phyloP scores from a whole-genome alignment of 2,329 filamentous ascomycete species.

The Exserohilum turcica region DNA sequence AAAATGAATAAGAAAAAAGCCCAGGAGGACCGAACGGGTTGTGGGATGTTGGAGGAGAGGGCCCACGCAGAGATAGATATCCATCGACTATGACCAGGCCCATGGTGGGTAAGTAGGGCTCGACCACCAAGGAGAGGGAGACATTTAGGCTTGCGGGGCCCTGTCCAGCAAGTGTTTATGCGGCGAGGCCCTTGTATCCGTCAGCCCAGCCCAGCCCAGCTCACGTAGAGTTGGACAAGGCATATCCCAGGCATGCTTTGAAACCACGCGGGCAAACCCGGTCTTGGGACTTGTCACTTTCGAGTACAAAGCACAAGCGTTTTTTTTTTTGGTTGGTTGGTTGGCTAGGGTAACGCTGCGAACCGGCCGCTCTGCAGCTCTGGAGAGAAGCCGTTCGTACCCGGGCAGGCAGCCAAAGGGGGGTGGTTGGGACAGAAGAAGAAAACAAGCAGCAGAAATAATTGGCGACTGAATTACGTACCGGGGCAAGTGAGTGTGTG shows the following conservation, averaged over 20 bases:
- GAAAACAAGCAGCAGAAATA: too few relatives aligned
- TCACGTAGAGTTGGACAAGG: conserved; percentile 22
- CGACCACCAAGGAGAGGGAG: conserved; percentile 1
- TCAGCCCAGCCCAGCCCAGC: too few relatives aligned
- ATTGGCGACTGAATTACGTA: too few relatives aligned
- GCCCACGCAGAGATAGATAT: conserved; percentile 7
- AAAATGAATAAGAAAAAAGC: conserved; percentile 2
- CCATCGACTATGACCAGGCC: conserved; percentile 11
- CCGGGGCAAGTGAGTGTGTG: too few relatives aligned
- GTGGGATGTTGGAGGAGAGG: conserved; percentile 1
- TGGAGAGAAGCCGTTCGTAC: background rate
- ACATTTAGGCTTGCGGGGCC: conserved; percentile 19
- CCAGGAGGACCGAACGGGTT: background rate
- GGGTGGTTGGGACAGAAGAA: too few relatives aligned
- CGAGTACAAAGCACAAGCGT: too few relatives aligned
- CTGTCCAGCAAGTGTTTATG: conserved; percentile 31
- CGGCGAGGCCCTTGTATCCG: conserved; percentile 26
- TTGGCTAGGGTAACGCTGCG: conserved; percentile 28
- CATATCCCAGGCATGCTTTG: conserved; percentile 24
- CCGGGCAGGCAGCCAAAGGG: too few relatives aligned
- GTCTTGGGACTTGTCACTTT: conserved; percentile 9
- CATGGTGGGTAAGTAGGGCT: conserved; percentile 14
- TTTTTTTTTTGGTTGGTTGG: too few relatives aligned
- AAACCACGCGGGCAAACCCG: conserved; percentile 36
- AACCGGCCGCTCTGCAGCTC: conserved; percentile 19